Evolutionary conservation across 73 alveolate genomes (phyloP).

Genomic region (Durusdinium trenchii): DNA sequence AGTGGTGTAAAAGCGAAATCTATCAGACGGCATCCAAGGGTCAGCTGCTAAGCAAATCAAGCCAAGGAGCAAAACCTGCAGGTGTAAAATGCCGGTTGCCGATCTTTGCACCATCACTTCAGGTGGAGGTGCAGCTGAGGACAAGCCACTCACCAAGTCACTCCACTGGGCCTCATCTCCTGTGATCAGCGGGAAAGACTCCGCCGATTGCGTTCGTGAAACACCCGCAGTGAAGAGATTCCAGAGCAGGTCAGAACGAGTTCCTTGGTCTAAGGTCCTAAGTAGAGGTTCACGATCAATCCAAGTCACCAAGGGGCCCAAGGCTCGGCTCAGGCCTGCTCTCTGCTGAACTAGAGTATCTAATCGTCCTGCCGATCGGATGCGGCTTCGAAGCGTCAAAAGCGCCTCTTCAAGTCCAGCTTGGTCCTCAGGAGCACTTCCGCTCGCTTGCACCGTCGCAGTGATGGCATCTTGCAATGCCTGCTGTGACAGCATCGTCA

Average conservation of each 20-base stretch:
- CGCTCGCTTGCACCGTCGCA: not conserved
- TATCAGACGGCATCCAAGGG: not conserved
- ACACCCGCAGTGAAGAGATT: not conserved
- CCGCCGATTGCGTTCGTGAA: not conserved
- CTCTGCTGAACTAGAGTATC: not conserved
- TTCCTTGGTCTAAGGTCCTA: not conserved
- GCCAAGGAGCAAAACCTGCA: not conserved
- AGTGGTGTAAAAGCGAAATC: not conserved
- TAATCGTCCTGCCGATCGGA: not conserved
- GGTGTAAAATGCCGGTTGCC: not conserved
- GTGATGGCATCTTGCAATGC: not conserved
- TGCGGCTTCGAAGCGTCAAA: not conserved
- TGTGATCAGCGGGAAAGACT: not conserved
- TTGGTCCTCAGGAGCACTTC: not conserved
- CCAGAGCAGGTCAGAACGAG: not conserved
- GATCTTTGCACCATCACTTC: not conserved
- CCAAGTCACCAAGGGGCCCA: not conserved
- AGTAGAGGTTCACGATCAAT: not conserved
- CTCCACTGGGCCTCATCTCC: not conserved
- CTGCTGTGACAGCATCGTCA: conserved; percentile 3
- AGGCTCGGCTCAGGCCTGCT: not conserved
- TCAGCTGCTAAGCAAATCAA: not conserved
- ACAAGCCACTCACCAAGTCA: not conserved
- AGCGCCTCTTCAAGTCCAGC: not conserved
- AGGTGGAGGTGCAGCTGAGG: not conserved